Base-by-base conservation (phyloP, 208 protist genomes). In the Polymyxa betae region DNA sequence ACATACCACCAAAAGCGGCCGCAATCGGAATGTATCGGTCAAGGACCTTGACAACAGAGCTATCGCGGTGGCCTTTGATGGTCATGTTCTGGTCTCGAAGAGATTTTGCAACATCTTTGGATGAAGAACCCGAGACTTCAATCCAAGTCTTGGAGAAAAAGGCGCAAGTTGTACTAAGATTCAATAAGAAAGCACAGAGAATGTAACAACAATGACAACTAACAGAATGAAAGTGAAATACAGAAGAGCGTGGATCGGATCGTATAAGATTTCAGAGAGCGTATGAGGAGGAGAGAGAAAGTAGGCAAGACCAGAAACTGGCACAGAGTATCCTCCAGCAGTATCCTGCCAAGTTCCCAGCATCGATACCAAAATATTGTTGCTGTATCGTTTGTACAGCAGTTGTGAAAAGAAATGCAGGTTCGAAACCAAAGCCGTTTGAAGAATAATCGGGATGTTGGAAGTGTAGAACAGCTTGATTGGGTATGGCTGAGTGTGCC, bases 381-480 rank as follows among this genome's bases (percentile, higher is more conserved):
- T 95, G 88, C 96, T 95, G 92, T 99, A 99, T 92, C 97, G 96
- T 72, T 96, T 97, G 93, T 97, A 99, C n/a, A 99, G 95, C 1
- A 99, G 95, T 94, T 99, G 98, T 20, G 98, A 99, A 92, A 99
- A 95, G 94, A 99, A 99, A 95, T 98, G 99, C 54, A 99, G 93
- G 95, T 99, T 99, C 49, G 97, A 98, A 16, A 99, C 97, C 38
- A 99, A 95, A 90, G 98, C 98, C 10, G 97, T 98, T 95, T 99
- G 98, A 38, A 99, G 94, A 94, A 99, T 99, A 95, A 99, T 99
- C 64, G 99, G 99, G 94, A 99, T 99, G 95, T 99, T 99, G 91
- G 97, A 99, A 0, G 98, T 99, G 96, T 99, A 99, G 95, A 99
- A 99, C 88, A 99, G 97, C 94, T 99, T 99, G 93, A 99, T 99